Evolutionary conservation across 331 rosid genomes (phyloP).

Genomic region (Spiraea crenata): DNA sequence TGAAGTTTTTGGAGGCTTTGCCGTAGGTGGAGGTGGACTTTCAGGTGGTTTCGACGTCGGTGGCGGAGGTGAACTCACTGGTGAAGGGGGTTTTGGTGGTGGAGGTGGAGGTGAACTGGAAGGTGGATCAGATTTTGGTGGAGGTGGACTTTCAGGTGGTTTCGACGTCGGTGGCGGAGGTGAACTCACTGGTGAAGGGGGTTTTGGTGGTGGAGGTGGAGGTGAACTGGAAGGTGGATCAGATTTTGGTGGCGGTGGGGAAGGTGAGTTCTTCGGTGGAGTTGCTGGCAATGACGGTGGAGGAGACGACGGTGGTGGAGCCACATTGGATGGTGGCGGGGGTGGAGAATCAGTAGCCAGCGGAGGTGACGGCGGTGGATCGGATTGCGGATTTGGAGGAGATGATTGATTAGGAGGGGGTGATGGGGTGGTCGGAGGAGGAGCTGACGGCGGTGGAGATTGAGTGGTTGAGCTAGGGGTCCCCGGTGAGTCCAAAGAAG

Average conservation of each 20-base stretch:
- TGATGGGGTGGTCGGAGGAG: slow-evolving; percentile 29
- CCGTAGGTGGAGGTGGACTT: slow-evolving; percentile 36
- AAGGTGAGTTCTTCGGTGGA: not conserved
- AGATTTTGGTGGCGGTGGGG: slow-evolving; percentile 4
- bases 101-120: too few relatives aligned
- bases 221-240: slow-evolving; percentile 25
- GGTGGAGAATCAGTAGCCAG: slow-evolving; percentile 6
- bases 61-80: slow-evolving; percentile 41
- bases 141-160: slow-evolving; percentile 30
- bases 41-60: slow-evolving; percentile 33
- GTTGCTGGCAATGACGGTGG: slow-evolving; percentile 35
- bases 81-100: slow-evolving; percentile 30
- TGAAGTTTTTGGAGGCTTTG: slow-evolving; percentile 13
- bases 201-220: slow-evolving; percentile 7
- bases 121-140: too few relatives aligned
- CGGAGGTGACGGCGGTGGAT: slow-evolving; percentile 13
- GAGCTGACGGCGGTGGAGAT: slow-evolving; percentile 31
- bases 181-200: not conserved
- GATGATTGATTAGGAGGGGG: slow-evolving; percentile 26
- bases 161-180: slow-evolving; percentile 24
- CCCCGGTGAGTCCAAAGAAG: slow-evolving; percentile 27
- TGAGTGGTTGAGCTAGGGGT: slow-evolving; percentile 29
- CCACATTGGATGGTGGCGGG: slow-evolving; percentile 22
- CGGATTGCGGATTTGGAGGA: slow-evolving; percentile 11
- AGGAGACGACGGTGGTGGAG: slow-evolving; percentile 15